phyloP scores from a whole-genome alignment of 1,284 basidiomycete genomes.

The Rhodotorula sp. region DNA sequence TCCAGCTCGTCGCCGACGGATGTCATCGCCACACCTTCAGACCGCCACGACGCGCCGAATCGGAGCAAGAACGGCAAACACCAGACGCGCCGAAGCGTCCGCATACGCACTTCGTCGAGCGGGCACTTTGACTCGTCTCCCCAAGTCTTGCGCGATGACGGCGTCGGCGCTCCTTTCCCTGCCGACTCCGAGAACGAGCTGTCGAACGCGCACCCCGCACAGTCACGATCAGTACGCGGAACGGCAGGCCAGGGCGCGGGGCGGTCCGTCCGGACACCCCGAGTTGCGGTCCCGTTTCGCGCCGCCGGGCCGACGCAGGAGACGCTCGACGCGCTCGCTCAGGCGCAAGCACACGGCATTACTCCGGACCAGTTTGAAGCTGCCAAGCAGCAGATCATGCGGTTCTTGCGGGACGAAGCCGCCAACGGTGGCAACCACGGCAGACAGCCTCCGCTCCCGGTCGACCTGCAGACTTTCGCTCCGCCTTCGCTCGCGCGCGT shows the following conservation, averaged over 20 bases:
- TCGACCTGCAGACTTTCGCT: neutral
- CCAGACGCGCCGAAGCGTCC: constrained; percentile 22
- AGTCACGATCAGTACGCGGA: too few relatives aligned
- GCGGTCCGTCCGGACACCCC: neutral
- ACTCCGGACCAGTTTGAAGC: constrained; percentile 32
- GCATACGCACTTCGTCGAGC: constrained; percentile 25
- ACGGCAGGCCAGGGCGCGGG: too few relatives aligned
- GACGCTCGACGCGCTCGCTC: neutral
- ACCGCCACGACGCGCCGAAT: constrained; percentile 15
- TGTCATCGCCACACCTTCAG: constrained; percentile 31
- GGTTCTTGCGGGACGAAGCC: constrained; percentile 17
- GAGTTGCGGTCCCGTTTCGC: neutral
- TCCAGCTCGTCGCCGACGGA: constrained; percentile 31
- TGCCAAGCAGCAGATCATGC: constrained; percentile 29
- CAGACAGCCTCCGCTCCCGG: neutral
- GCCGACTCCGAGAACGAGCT: neutral
- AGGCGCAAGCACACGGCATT: constrained; percentile 25
- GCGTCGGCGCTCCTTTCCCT: neutral
- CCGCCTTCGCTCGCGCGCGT: neutral
- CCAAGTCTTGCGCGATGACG: neutral
- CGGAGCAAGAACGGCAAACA: constrained; percentile 5
- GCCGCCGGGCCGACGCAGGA: neutral
- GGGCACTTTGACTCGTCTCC: constrained; percentile 20
- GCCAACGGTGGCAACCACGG: neutral
- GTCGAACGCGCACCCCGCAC: neutral